Evolutionary conservation across 164 flowering plant species (phyloP), one percentile per base, ranked within the genome.

Genomic region (Magnolia changhungtana): DNA sequence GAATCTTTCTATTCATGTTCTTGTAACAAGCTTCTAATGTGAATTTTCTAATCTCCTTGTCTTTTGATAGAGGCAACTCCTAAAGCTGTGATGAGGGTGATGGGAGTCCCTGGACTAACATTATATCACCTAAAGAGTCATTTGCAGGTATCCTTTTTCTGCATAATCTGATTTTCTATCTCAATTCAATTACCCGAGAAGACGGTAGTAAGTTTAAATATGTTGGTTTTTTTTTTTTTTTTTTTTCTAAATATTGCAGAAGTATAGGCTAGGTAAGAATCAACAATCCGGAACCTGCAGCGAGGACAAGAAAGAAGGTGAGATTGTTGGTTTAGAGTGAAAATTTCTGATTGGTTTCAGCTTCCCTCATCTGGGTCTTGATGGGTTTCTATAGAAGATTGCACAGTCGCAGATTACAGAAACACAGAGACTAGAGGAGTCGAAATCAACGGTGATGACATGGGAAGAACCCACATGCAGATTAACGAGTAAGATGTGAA

Each of bases 71-170:
- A 90, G 81, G 99, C 98, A 63, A 96, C 99, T 71, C 99, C 99
- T 8, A 96, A 92, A 83, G 82, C 91, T 75, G 80, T 96, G 86
- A 90, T 91, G 98, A 89, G 90, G 77, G 78, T 85, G 72, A 96
- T 96, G 97, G 90, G 91, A 31, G 85, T 92, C 55, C 90, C 90
- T 80, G 98, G 96, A 67, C 86, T 96, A 19, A 93, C 96, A 73
- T 76, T 92, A 77, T 93, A 91, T 85, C 99, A 96, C 77, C 83
- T 96, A 1, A 93, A 96, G 86, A 92, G 98, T 82, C 98, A 96
- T 86, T 90, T 95, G 82, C 98, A 95, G 97, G 99, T 70, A 80
- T 75, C 73, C 24, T n/a, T 77, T 76, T 55, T 21, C 16, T 27
- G 31, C 55, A 63, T 21, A 63, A 67, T 77, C 67, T 63, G 63